These are phyloP conservation scores for Biscogniauxia marginata DNA, from an alignment of 2,329 filamentous ascomycete genomes.

Conservation along the genomic window DNA sequence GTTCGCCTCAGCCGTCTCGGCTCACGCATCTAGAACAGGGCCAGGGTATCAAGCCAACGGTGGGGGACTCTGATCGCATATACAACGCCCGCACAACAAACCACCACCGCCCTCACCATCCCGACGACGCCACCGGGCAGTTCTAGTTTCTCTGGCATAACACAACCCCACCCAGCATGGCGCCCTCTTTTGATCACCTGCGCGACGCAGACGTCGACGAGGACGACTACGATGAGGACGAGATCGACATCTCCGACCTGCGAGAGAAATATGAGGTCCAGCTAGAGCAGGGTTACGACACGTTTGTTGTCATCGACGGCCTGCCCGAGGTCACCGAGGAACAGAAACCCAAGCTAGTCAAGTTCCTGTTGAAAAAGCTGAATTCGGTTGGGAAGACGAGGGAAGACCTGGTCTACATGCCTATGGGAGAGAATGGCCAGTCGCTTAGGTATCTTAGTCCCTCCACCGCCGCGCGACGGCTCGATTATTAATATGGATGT, in stretches of 20 bases:
- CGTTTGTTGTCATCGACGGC: constrained; percentile 94
- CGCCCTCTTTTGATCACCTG: constrained; percentile 88
- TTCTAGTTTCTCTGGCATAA: constrained; percentile 1
- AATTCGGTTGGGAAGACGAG: constrained; percentile 79
- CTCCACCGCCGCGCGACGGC: no score
- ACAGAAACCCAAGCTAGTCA: constrained; percentile 89
- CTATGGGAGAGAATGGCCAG: constrained; percentile 80
- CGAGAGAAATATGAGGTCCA: constrained; percentile 94
- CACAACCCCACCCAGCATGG: constrained; percentile 63
- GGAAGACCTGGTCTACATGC: constrained; percentile 92
- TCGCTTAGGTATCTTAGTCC: constrained; percentile 86
- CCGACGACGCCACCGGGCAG: neutral
- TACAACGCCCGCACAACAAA: neutral
- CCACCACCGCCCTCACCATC: neutral
- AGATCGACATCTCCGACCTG: constrained; percentile 93
- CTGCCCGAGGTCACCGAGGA: constrained; percentile 86
- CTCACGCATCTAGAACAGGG: neutral
- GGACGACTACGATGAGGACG: constrained; percentile 85
- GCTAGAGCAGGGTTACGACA: constrained; percentile 92
- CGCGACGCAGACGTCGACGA: constrained; percentile 85
- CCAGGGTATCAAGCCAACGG: no score
- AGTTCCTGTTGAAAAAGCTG: constrained; percentile 93
- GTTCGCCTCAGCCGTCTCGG: neutral
- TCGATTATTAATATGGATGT: neutral
- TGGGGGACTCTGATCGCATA: no score